Evolutionary conservation across 257 asterid genomes (phyloP).

Genomic region (Voacanga thouarsii): DNA sequence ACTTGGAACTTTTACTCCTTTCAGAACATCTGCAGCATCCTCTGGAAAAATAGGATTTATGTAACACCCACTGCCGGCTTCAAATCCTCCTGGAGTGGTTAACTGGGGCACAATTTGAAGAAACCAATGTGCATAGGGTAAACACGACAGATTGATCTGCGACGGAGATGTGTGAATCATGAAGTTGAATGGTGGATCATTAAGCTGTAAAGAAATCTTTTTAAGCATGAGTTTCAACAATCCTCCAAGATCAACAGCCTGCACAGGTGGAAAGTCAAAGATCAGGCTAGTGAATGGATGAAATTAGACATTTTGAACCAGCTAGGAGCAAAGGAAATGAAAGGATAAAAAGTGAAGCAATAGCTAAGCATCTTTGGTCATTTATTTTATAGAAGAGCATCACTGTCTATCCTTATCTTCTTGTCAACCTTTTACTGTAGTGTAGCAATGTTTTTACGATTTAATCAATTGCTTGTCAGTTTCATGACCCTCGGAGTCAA

Average conservation of each 20-base stretch:
- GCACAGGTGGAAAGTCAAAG: conserved; percentile 16
- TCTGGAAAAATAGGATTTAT: conserved; percentile 94
- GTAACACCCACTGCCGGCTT: conserved; percentile 76
- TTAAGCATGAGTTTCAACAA: conserved; percentile 65
- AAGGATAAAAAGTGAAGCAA: not conserved
- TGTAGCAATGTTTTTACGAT: not conserved
- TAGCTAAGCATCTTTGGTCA: not conserved
- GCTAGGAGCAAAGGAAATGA: not conserved
- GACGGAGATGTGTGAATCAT: conserved; percentile 78
- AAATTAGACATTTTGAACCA: not conserved
- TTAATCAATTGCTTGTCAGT: not conserved
- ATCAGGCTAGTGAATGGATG: not conserved
- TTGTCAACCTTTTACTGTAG: not conserved
- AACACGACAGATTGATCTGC: conserved; percentile 33
- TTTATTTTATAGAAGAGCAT: not conserved
- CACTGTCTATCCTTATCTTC: not conserved
- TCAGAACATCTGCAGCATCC: conserved; percentile 83
- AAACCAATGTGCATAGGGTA: conserved; percentile 75
- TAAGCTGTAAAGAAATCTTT: conserved; percentile 74
- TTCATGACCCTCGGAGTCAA: not conserved
- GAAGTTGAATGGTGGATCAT: conserved; percentile 77
- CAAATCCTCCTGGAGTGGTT: conserved; percentile 70
- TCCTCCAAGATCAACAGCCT: conserved; percentile 88
- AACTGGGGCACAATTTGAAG: conserved; percentile 86
- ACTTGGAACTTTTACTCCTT: conserved; percentile 37